Evolutionary conservation across 768 basidiomycete genomes (phyloP).

Genomic region (Phlebiopsis flavidoalba): DNA sequence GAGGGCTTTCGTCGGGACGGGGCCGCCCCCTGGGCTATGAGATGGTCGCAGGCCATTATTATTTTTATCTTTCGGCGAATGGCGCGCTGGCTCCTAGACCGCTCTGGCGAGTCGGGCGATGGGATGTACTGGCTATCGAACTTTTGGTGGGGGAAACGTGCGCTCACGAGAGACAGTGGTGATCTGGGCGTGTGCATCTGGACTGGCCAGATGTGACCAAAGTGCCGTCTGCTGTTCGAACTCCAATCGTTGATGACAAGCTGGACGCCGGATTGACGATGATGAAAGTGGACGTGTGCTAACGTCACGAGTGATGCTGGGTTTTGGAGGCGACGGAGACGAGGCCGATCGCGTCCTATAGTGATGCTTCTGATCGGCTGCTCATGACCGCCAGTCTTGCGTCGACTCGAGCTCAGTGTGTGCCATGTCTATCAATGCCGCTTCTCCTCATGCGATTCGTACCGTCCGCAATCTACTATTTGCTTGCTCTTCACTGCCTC

Average conservation of each 20-base stretch:
- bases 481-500: conserved; percentile 58
- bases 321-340: conserved; percentile 34
- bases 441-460: conserved; percentile 69
- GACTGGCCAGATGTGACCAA: conserved; percentile 43
- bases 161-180: conserved; percentile 72
- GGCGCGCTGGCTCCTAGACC: too few species aligned
- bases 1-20: too few species aligned
- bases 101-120: conserved; percentile 47
- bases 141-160: conserved; percentile 70
- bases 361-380: conserved; percentile 73
- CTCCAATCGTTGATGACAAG: conserved; percentile 6
- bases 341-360: conserved; percentile 66
- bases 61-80: too few species aligned
- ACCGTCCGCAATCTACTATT: conserved; percentile 43
- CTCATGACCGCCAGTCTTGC: too few species aligned
- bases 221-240: conserved; percentile 30
- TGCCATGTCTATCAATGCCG: conserved; percentile 66
- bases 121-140: conserved; percentile 82
- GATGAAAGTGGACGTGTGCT: conserved; percentile 15
- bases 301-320: conserved; percentile 6
- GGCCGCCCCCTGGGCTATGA: too few species aligned
- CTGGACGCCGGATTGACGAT: conserved; percentile 10
- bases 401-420: conserved; percentile 59
- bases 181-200: too few species aligned
- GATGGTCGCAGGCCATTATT: too few species aligned